A percentile compares a stretch with the other conserved stretches of the same genome.
Conservation (phyloP, 2,329 filamentous ascomycete genomes). For the Cladosporium sp. region DNA sequence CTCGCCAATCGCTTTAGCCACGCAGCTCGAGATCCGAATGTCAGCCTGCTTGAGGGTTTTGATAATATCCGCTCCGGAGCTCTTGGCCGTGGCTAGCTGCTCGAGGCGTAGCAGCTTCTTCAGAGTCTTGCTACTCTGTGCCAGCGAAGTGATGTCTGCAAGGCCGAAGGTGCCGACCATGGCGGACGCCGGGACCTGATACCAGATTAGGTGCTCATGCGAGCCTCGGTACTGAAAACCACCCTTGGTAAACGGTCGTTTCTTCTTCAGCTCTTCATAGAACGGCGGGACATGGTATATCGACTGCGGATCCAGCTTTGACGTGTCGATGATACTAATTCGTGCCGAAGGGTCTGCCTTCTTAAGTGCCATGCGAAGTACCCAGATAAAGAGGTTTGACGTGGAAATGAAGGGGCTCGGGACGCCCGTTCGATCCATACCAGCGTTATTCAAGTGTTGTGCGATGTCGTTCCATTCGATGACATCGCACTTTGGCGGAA, state of each 20-base stretch:
- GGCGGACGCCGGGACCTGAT: neutral
- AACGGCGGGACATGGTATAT: neutral
- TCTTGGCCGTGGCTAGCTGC: neutral
- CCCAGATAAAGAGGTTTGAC: neutral
- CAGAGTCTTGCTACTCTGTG: neutral
- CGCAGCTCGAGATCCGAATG: neutral
- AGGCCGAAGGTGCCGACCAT: constrained; percentile 1
- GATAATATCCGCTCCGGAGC: neutral
- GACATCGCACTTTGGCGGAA: neutral
- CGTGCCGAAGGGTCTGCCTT: neutral
- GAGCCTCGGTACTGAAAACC: neutral
- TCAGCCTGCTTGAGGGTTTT: neutral
- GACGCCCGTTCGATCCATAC: neutral
- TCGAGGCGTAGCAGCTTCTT: constrained; percentile 1
- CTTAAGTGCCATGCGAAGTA: neutral
- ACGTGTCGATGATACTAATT: constrained; percentile 4
- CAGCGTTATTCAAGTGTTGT: neutral
- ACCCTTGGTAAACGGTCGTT: neutral
- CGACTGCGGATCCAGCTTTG: neutral
- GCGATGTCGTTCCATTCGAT: constrained; percentile 4
- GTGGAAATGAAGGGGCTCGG: neutral
- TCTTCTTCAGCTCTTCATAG: neutral
- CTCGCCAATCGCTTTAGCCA: constrained; percentile 1
- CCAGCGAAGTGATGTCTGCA: neutral
- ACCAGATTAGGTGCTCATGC: neutral